Evolutionary conservation across 1,284 basidiomycete species (phyloP).

Genomic region (Tylopilus sp.): DNA sequence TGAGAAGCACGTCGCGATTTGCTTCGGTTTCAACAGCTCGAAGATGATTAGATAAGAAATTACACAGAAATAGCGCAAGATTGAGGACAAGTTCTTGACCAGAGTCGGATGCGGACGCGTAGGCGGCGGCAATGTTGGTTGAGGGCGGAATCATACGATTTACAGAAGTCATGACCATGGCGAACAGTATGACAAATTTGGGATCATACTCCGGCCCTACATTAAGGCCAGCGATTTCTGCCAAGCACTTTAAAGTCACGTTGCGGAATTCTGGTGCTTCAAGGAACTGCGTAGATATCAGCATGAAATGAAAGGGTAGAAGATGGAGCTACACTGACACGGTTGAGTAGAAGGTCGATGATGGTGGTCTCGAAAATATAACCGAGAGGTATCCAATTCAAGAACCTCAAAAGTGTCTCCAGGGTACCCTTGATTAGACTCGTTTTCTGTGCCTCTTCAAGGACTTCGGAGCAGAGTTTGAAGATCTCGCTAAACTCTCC

Average conservation of each 20-base stretch:
- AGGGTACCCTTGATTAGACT: slow-evolving; percentile 94
- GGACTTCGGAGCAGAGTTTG: slow-evolving; percentile 91
- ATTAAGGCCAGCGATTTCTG: slow-evolving; percentile 93
- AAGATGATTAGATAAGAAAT: slow-evolving; percentile 92
- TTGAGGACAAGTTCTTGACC: slow-evolving; percentile 98
- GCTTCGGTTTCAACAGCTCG: slow-evolving; percentile 89
- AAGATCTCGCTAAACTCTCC: slow-evolving; percentile 97
- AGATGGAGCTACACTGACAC: slow-evolving; percentile 52
- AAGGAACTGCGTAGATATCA: slow-evolving; percentile 68
- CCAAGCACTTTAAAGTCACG: slow-evolving; percentile 94
- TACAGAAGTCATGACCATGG: slow-evolving; percentile 96
- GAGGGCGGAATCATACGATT: slow-evolving; percentile 98
- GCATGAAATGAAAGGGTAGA: slow-evolving; percentile 10
- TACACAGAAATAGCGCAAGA: slow-evolving; percentile 93
- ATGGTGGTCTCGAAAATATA: slow-evolving; percentile 99
- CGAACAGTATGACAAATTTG: slow-evolving; percentile 97
- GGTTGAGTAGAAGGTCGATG: slow-evolving; percentile 89
- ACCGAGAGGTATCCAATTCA: slow-evolving; percentile 99
- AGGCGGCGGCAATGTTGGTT: slow-evolving; percentile 93
- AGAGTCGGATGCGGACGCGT: slow-evolving; percentile 85
- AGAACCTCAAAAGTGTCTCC: slow-evolving; percentile 92
- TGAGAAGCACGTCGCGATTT: slow-evolving; percentile 91
- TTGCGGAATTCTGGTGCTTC: slow-evolving; percentile 98
- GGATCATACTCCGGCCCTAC: slow-evolving; percentile 98
- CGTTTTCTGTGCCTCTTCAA: slow-evolving; percentile 97